Evolutionary conservation across 208 protist species (phyloP).

Genomic region (Blastocrithidia nonstop): DNA sequence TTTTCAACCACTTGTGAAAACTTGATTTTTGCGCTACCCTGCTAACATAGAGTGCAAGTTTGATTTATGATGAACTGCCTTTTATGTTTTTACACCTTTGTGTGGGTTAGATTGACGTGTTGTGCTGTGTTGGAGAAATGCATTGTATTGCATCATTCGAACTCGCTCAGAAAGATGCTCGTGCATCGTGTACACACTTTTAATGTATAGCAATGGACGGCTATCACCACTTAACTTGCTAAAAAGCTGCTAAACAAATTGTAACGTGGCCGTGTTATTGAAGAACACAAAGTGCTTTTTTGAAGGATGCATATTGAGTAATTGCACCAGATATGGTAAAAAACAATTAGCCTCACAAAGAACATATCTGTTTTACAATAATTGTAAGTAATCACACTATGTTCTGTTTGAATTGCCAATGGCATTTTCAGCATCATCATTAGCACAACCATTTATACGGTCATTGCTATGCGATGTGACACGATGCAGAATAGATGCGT

Average conservation of each 20-base stretch:
- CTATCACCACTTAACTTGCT: slow-evolving; percentile 15
- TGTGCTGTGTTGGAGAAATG: slow-evolving; percentile 48
- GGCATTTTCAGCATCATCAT: too few species aligned
- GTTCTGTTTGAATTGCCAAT: too few species aligned
- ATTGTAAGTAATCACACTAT: slow-evolving; percentile 30
- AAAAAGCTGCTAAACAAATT: slow-evolving; percentile 62
- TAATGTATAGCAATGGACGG: slow-evolving; percentile 46
- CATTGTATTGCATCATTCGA: slow-evolving; percentile 71
- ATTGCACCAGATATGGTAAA: slow-evolving; percentile 54
- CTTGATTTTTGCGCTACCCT: slow-evolving; percentile 22
- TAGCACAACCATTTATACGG: too few species aligned
- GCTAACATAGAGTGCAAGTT: neutral
- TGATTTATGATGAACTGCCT: neutral
- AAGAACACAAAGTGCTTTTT: slow-evolving; percentile 90
- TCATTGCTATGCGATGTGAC: slow-evolving; percentile 20
- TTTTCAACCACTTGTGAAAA: slow-evolving; percentile 71
- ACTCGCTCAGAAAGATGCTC: slow-evolving; percentile 64
- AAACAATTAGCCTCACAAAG: slow-evolving; percentile 54
- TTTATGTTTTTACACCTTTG: neutral
- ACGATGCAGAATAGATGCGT: slow-evolving; percentile 14
- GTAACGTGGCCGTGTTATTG: slow-evolving; percentile 49
- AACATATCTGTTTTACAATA: slow-evolving; percentile 62
- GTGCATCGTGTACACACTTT: slow-evolving; percentile 66
- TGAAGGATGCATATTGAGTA: slow-evolving; percentile 74
- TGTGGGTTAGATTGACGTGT: neutral